Conservation (phyloP, 345 rosid species). For the Brassica incana region DNA sequence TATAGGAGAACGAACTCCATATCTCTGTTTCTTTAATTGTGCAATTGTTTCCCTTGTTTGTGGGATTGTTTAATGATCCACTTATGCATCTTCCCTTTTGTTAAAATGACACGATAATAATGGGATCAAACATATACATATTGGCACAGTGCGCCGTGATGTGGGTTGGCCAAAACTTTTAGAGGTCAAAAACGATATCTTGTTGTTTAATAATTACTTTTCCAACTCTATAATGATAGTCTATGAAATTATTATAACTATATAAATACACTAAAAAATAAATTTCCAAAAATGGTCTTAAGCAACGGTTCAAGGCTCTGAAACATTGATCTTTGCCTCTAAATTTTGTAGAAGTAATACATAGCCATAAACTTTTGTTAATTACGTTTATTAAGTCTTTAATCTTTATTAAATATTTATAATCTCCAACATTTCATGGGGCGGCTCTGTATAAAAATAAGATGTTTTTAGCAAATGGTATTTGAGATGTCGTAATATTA, state of each 20-base stretch:
- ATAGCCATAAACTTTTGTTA: neutral
- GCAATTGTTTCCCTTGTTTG: neutral
- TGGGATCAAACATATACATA: neutral
- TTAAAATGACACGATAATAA: neutral
- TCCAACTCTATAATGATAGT: neutral
- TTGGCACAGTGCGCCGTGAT: neutral
- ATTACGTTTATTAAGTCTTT: neutral
- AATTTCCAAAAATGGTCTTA: neutral
- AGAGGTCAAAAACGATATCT: neutral
- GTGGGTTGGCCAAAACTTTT: constrained; percentile 1
- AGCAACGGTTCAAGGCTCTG: neutral
- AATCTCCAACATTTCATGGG: too few species aligned
- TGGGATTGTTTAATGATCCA: neutral
- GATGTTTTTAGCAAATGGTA: too few species aligned
- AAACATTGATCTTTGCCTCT: neutral
- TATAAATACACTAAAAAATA: neutral
- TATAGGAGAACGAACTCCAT: neutral
- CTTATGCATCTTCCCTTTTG: neutral
- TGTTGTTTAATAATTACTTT: neutral
- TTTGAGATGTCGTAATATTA: too few species aligned
- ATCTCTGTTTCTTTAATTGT: neutral
- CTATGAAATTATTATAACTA: neutral
- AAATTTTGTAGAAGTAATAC: neutral
- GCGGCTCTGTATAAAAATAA: too few species aligned
- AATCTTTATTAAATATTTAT: neutral